Conservation (phyloP, 495 filamentous ascomycete species). For the Pseudoneurospora amorphoporcata region DNA sequence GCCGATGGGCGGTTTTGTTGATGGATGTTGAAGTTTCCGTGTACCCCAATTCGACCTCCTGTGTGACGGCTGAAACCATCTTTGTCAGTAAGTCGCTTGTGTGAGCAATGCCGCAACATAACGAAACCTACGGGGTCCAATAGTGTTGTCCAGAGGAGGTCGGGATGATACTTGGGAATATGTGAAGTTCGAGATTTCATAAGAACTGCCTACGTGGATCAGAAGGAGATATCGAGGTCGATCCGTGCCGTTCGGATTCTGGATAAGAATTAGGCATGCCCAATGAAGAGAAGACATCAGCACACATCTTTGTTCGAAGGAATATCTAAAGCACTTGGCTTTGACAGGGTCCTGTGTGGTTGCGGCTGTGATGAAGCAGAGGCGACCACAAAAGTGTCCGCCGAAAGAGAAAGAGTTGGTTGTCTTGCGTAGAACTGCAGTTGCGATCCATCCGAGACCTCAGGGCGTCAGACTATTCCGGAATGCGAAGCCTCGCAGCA, state of each 20-base stretch:
- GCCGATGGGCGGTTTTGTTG: neutral
- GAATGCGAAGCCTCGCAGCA: neutral
- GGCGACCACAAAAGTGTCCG: neutral
- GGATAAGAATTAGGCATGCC: neutral
- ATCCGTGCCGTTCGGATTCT: neutral
- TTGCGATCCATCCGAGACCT: neutral
- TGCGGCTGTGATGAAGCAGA: neutral
- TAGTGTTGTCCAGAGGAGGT: neutral
- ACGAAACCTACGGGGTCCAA: neutral
- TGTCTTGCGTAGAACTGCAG: neutral
- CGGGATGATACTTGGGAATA: neutral
- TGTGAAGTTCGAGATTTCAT: neutral
- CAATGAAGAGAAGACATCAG: neutral
- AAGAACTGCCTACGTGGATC: neutral
- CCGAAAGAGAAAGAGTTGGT: neutral
- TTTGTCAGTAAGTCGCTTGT: neutral
- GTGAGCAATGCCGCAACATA: neutral
- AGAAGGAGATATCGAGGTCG: neutral
- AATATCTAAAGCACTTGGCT: neutral
- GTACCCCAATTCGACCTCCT: neutral
- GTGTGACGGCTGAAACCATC: neutral
- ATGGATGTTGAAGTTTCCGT: neutral
- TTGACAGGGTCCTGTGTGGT: neutral
- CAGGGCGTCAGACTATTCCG: neutral
- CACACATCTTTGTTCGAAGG: neutral